Base-by-base conservation (phyloP, 768 basidiomycete genomes). In the Multifurca ochricompacta region DNA sequence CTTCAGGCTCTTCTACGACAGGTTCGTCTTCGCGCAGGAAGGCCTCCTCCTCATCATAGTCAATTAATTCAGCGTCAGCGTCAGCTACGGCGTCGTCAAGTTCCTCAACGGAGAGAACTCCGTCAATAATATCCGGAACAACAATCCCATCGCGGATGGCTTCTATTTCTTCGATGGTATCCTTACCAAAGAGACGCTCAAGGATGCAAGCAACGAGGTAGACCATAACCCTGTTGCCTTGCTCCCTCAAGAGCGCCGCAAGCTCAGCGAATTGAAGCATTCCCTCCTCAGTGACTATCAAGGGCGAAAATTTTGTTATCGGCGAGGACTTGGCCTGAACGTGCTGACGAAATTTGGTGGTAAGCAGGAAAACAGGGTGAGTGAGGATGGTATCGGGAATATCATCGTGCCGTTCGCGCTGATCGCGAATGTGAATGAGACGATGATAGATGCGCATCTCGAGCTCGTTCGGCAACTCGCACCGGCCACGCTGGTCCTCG, bases 361-460 rank as follows among this genome's bases (percentile, higher is more conserved):
- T 91, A 25, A 90, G 74, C 62, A 87, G 81, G 64, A 94, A 87
- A 19, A 89, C 80, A 0, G 91, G 85, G 64, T 90, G 77, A 7
- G 74, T 71, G 36, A 79, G 77, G 58, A 97, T 80, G 32, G 77
- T 64, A 2, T 72, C 69, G 0, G 93, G 84, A 34, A 92, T 82
- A 62, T 77, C 81, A 63, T 83, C 89, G 63, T 76, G 82, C 8
- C 80, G 86, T 63, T 87, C 87, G 58, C 70, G 79, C 63, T 87
- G 86, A 67, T 93, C 88, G 27, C 91, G 83, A 40, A 97, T 85
- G 63, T 96, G 91, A 27, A 89, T 85, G 28, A 98, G 80, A 43
- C 94, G 82, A 65, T 94, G 90, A 69, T 97, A 99, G 1, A 96
- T 83, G 30, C 91, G 83, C 83, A 99, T 96, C 69, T 99, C 95